Percentiles rank a stretch among this genome's conserved stretches.
Conservation (phyloP, 441 rosid genomes). For the Adansonia grandidieri region DNA sequence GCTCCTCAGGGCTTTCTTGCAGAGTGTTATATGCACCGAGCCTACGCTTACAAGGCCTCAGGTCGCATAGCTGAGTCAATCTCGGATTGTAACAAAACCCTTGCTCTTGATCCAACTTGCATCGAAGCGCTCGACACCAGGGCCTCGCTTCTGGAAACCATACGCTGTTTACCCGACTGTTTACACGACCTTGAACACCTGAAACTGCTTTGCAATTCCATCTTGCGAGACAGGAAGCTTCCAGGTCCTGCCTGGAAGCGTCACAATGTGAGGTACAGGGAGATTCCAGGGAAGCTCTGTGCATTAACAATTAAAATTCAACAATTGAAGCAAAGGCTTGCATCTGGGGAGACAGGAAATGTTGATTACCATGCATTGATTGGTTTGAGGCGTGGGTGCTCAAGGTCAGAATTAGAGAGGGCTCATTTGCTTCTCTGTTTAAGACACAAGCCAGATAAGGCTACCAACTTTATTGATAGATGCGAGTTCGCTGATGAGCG, state of each 20-base stretch:
- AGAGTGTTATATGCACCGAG: slow-evolving; percentile 80
- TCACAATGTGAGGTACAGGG: slow-evolving; percentile 68
- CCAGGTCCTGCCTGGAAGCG: slow-evolving; percentile 92
- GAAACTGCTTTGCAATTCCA: slow-evolving; percentile 78
- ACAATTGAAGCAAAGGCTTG: slow-evolving; percentile 66
- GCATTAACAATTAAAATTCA: slow-evolving; percentile 64
- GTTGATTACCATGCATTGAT: slow-evolving; percentile 80
- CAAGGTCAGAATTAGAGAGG: slow-evolving; percentile 78
- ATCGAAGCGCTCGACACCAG: slow-evolving; percentile 81
- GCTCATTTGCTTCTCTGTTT: slow-evolving; percentile 71
- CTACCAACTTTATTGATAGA: slow-evolving; percentile 62
- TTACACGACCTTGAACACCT: slow-evolving; percentile 84
- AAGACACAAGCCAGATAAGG: slow-evolving; percentile 81
- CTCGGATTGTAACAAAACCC: slow-evolving; percentile 80
- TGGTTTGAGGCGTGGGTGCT: slow-evolving; percentile 78
- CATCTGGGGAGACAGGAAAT: slow-evolving; percentile 72
- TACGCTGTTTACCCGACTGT: slow-evolving; percentile 79
- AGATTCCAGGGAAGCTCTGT: slow-evolving; percentile 74
- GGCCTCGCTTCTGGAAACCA: slow-evolving; percentile 68
- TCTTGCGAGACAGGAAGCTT: slow-evolving; percentile 74
- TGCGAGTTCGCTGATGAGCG: slow-evolving; percentile 73
- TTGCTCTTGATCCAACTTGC: slow-evolving; percentile 74
- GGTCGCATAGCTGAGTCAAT: slow-evolving; percentile 77
- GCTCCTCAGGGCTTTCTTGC: slow-evolving; percentile 89
- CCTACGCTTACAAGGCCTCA: slow-evolving; percentile 66